Evolutionary conservation across 345 rosid species (phyloP).

Genomic region (Toxicodendron radicans): DNA sequence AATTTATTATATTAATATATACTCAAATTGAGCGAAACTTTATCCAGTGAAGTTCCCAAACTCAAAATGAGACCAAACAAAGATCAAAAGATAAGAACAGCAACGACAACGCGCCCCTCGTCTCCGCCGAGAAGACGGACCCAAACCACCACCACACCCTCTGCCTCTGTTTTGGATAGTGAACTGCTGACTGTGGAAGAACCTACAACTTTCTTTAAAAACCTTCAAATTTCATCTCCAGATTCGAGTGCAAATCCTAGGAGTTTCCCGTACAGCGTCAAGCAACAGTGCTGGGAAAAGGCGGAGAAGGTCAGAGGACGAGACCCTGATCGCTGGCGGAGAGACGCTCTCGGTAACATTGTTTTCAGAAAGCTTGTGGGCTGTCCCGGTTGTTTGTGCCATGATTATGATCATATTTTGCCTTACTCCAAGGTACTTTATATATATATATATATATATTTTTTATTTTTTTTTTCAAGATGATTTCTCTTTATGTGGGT

Average conservation of each 20-base stretch:
- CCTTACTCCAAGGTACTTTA: conserved; percentile 84
- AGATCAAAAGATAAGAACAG: conserved; percentile 34
- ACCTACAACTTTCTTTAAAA: conserved; percentile 38
- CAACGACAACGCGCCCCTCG: conserved; percentile 20
- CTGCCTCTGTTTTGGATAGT: conserved; percentile 49
- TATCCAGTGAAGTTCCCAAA: not conserved
- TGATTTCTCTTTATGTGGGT: conserved; percentile 4
- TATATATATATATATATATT: too few species aligned
- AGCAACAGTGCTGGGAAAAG: conserved; percentile 96
- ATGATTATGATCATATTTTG: conserved; percentile 89
- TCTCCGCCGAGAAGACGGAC: conserved; percentile 33
- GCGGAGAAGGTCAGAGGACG: conserved; percentile 88
- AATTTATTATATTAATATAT: too few species aligned
- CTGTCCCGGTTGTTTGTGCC: conserved; percentile 96
- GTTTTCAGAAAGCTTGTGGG: conserved; percentile 92
- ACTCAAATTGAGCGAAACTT: not conserved
- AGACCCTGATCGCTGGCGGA: conserved; percentile 85
- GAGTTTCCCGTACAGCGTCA: conserved; percentile 80
- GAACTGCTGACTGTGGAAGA: conserved; percentile 34
- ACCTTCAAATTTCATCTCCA: conserved; percentile 32
- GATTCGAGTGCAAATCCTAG: conserved; percentile 61
- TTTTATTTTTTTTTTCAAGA: not conserved
- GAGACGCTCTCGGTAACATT: conserved; percentile 77
- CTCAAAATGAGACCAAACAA: conserved; percentile 41
- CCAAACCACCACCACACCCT: conserved; percentile 36